A percentile compares a stretch with the other conserved stretches of the same genome.
phyloP scores from a whole-genome alignment of 495 filamentous ascomycete genomes.

The Aspergillus cavernicola region DNA sequence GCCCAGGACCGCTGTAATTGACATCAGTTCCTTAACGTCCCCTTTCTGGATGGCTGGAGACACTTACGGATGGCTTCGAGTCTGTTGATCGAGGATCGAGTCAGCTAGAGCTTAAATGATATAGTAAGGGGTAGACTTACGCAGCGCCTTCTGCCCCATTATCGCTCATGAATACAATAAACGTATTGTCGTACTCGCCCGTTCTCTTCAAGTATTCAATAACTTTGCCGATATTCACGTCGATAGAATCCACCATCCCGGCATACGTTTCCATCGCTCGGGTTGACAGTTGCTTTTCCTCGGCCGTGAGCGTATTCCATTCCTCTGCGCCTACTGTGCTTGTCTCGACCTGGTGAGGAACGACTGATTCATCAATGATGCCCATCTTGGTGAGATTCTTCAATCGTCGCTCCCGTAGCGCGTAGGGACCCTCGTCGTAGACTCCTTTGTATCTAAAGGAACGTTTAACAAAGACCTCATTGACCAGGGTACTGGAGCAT shows the following conservation, averaged over 20 bases:
- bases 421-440: constrained; percentile 42
- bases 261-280: constrained; percentile 54
- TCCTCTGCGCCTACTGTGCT: constrained; percentile 16
- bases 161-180: constrained; percentile 53
- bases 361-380: constrained; percentile 34
- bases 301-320: neutral
- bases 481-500: constrained; percentile 8
- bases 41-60: neutral
- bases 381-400: constrained; percentile 5
- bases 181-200: constrained; percentile 53
- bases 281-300: constrained; percentile 35
- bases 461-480: neutral
- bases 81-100: neutral
- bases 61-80: neutral
- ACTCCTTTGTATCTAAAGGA: constrained; percentile 32
- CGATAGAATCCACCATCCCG: constrained; percentile 53
- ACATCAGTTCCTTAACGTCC: neutral
- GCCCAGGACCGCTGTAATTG: constrained; percentile 8
- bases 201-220: constrained; percentile 44
- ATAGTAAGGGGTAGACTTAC: neutral
- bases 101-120: neutral
- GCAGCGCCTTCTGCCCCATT: constrained; percentile 51
- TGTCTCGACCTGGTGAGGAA: constrained; percentile 30
- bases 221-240: constrained; percentile 49
- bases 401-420: constrained; percentile 29